Evolutionary conservation across 805 yeast species (phyloP).

Genomic region (Wickerhamomyces chaumierensis): DNA sequence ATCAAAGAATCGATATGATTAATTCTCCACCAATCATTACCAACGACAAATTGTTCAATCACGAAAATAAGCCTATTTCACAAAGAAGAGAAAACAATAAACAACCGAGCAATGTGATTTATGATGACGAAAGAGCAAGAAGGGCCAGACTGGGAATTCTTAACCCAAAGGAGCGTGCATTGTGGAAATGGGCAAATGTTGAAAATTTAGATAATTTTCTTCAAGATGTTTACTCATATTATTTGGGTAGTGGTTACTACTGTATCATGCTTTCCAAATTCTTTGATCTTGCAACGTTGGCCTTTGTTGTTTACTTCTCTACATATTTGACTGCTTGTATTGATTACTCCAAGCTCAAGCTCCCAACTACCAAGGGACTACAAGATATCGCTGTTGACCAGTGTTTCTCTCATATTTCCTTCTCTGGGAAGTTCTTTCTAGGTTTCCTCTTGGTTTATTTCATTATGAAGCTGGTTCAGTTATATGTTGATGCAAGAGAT

Average conservation of each 20-base stretch:
- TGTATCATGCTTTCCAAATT: constrained; percentile 62
- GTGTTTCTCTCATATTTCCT: constrained; percentile 34
- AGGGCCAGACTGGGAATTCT: constrained; percentile 28
- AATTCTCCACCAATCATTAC: neutral
- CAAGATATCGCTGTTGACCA: constrained; percentile 24
- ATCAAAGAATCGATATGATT: neutral
- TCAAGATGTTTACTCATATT: constrained; percentile 74
- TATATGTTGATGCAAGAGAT: constrained; percentile 53
- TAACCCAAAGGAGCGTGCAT: constrained; percentile 64
- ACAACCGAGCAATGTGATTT: neutral
- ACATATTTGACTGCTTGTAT: constrained; percentile 77
- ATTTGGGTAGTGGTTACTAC: constrained; percentile 71
- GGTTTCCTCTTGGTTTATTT: constrained; percentile 51
- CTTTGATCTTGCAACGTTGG: constrained; percentile 60
- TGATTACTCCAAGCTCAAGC: constrained; percentile 40
- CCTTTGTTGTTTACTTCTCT: constrained; percentile 71
- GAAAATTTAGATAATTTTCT: constrained; percentile 83
- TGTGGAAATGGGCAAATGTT: constrained; percentile 95
- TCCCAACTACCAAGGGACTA: constrained; percentile 16
- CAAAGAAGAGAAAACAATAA: constrained; percentile 4
- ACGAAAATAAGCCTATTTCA: constrained; percentile 4
- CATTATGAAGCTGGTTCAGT: constrained; percentile 38
- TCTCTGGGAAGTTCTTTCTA: constrained; percentile 44
- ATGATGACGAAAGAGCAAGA: constrained; percentile 15
- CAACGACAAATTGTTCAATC: neutral